A percentile compares a stretch with the other conserved stretches of the same genome.
Evolutionary conservation across 2,329 filamentous ascomycete genomes (phyloP).

Genomic region (Diaporthe batatas): DNA sequence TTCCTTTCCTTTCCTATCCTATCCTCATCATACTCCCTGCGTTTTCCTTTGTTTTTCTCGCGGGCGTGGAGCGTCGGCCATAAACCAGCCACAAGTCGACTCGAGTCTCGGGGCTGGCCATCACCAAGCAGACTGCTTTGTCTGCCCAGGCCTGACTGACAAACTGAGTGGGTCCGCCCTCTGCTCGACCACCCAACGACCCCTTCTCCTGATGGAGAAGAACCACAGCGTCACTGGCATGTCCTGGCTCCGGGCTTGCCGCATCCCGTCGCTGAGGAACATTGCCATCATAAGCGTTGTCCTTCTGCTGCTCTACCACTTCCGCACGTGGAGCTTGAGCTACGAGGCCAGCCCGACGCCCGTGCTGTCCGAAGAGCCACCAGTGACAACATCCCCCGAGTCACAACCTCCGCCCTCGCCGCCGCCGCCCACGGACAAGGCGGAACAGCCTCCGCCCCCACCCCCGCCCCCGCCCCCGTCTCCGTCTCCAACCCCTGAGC

Average conservation of each 20-base stretch:
- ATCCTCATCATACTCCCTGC: neutral
- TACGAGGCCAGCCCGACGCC: conserved; percentile 3
- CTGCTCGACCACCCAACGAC: neutral
- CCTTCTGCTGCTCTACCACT: neutral
- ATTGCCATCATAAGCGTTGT: neutral
- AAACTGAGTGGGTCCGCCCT: neutral
- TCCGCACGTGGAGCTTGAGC: neutral
- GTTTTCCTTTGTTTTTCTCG: neutral
- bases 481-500: neutral
- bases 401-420: too few relatives aligned
- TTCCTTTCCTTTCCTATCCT: neutral
- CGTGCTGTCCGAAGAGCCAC: neutral
- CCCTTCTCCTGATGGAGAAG: neutral
- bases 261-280: conserved; percentile 8
- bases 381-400: neutral
- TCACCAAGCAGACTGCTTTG: neutral
- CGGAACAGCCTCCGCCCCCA: too few relatives aligned
- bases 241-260: neutral
- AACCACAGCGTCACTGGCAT: neutral
- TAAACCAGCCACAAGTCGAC: neutral
- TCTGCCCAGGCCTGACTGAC: neutral
- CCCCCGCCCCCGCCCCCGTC: too few relatives aligned
- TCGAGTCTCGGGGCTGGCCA: neutral
- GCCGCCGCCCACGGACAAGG: too few relatives aligned
- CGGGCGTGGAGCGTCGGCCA: neutral